A percentile compares a stretch with the other conserved stretches of the same genome.
phyloP scores from a whole-genome alignment of 805 yeast genomes.

The Ogataea parapolymorpha region DNA sequence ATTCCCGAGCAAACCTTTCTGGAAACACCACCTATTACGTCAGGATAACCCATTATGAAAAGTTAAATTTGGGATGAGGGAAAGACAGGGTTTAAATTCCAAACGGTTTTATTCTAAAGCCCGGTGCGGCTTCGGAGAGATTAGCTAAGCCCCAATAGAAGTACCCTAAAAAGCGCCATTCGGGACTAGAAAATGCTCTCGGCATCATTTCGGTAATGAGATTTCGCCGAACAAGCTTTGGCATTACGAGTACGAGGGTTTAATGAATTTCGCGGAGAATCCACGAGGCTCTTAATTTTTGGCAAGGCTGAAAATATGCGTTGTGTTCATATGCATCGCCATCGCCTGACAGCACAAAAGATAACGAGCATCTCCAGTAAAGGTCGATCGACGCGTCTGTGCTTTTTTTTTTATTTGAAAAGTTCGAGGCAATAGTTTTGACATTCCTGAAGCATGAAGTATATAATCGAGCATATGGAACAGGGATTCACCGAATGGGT shows the following conservation, averaged over 20 bases:
- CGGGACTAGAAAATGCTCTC: neutral
- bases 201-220: neutral
- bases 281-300: too few relatives aligned
- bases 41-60: conserved; percentile 38
- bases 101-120: neutral
- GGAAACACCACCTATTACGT: conserved; percentile 38
- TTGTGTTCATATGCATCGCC: too few relatives aligned
- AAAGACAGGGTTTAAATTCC: neutral
- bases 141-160: too few relatives aligned
- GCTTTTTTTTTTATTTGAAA: neutral
- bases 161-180: neutral
- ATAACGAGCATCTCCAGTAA: too few relatives aligned
- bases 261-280: neutral
- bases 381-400: conserved; percentile 8
- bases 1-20: conserved; percentile 33
- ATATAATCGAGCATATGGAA: conserved; percentile 97
- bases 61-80: neutral
- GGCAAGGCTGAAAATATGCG: too few relatives aligned
- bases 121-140: neutral
- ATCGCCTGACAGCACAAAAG: too few relatives aligned
- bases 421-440: neutral
- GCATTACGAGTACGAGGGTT: neutral
- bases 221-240: neutral
- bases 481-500: conserved; percentile 97
- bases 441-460: conserved; percentile 55